Conservation (phyloP, 345 rosid species). For the Populus davidiana region DNA sequence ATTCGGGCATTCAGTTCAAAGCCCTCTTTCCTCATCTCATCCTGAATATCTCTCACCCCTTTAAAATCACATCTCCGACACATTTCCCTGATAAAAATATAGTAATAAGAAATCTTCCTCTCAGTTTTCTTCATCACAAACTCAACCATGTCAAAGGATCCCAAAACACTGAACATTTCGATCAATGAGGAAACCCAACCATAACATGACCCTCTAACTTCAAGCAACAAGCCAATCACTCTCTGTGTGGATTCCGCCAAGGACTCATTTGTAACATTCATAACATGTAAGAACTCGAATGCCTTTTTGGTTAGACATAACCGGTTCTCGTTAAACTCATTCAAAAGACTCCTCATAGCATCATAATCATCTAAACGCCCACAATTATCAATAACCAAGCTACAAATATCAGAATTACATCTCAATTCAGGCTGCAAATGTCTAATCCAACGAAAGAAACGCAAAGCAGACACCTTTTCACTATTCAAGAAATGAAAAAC, state of each 20-base stretch:
- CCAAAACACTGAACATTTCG: slow-evolving; percentile 33
- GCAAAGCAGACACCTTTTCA: slow-evolving; percentile 37
- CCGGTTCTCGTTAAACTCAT: slow-evolving; percentile 21
- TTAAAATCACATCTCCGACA: slow-evolving; percentile 33
- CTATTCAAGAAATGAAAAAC: slow-evolving; percentile 33
- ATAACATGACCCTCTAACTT: slow-evolving; percentile 36
- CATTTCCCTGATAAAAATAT: slow-evolving; percentile 32
- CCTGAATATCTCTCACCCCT: slow-evolving; percentile 27
- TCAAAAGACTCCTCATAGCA: slow-evolving; percentile 27
- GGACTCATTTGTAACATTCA: slow-evolving; percentile 17
- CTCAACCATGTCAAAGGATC: slow-evolving; percentile 38
- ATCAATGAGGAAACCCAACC: slow-evolving; percentile 38
- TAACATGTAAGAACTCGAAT: slow-evolving; percentile 36
- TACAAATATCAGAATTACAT: slow-evolving; percentile 32
- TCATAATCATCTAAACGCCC: slow-evolving; percentile 42
- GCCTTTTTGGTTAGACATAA: slow-evolving; percentile 38
- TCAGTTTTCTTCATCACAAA: slow-evolving; percentile 36
- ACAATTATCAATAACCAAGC: slow-evolving; percentile 51
- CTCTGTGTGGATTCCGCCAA: slow-evolving; percentile 22
- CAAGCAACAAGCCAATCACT: slow-evolving; percentile 32
- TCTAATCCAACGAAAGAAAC: slow-evolving; percentile 42
- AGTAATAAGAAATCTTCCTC: slow-evolving; percentile 35
- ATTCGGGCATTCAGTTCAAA: slow-evolving; percentile 21
- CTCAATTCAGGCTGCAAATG: slow-evolving; percentile 24
- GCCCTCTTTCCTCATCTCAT: slow-evolving; percentile 40